Evolutionary conservation across 345 rosid genomes (phyloP), one percentile per base, ranked within the genome.

Genomic region (Eucalyptus cloeziana): DNA sequence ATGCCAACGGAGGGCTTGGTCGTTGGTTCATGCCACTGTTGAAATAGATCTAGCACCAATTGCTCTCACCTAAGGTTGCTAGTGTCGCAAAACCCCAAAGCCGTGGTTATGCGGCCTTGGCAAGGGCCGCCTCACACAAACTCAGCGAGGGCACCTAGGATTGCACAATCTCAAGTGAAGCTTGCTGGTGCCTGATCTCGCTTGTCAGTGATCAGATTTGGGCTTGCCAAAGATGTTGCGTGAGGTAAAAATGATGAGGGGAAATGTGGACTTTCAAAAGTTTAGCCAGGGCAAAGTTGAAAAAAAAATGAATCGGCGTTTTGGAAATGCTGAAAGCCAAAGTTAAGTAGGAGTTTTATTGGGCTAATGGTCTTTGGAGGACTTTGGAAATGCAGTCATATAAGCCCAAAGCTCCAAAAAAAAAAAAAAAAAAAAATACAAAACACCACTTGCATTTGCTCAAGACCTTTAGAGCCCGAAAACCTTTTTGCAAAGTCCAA

Each of bases 221-320:
- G 31, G 31, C 16, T 27, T 5, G 31, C 31, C 2, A 60, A 27
- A 5, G 31, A 60, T 0, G 0, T 3, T 1, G 31, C 0, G 4
- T 27, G 67, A 60, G 31, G 31, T 60, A 60, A 60, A 60, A 60
- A 27, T 25, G 4, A 30, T 27, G 67, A 60, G 0, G 16, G 67
- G 27, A 60, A 60, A 60, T 27, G 14, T 27, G 67, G 16, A 60
- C 12, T 60, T 60, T 60, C 31, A 1, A 60, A 27, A 25, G 31
- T 60, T 60, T 60, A 60, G 67, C 16, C 2, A 1, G n/a, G 67
- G 13, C 67, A 13, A 27, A 27, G 67, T 27, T 60, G 67, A 16
- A 60, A 60, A 27, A 27, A 60, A 60, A 60, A 60, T 60, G n/a
- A 60, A 27, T 0, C 2, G 0, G 13, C 16, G 27, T 60, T 27